Conservation (phyloP, 1,139 yeast species). For the Casaregolazyma lundiana region DNA sequence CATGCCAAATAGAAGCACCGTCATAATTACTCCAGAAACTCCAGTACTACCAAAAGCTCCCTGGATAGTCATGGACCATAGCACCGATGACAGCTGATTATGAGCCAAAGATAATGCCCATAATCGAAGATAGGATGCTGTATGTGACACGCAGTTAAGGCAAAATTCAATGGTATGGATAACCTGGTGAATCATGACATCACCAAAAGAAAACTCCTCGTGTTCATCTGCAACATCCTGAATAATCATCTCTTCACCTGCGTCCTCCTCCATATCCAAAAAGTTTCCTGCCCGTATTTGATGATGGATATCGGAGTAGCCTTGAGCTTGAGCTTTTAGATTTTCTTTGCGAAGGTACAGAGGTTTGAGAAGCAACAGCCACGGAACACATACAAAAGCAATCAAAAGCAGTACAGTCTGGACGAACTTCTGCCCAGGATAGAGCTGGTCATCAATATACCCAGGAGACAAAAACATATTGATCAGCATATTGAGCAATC, state of each 20-base stretch:
- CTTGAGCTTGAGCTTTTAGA: conserved; percentile 30
- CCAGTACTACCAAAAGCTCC: conserved; percentile 79
- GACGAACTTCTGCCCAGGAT: conserved; percentile 76
- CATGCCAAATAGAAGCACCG: conserved; percentile 80
- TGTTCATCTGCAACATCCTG: conserved; percentile 31
- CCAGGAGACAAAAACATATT: conserved; percentile 97
- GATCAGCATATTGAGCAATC: conserved; percentile 87
- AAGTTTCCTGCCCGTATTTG: conserved; percentile 20
- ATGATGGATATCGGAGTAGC: conserved; percentile 29
- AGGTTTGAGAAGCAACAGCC: conserved; percentile 86
- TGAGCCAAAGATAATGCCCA: conserved; percentile 99
- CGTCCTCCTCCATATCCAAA: conserved; percentile 23
- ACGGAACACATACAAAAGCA: conserved; percentile 89
- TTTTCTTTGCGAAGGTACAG: conserved; percentile 54
- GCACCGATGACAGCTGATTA: conserved; percentile 88
- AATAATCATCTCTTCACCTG: conserved; percentile 24
- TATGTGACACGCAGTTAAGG: conserved; percentile 93
- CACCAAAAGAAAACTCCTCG: conserved; percentile 74
- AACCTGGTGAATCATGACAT: conserved; percentile 93
- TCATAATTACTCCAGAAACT: conserved; percentile 59
- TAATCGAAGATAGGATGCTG: conserved; percentile 91
- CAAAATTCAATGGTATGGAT: conserved; percentile 98
- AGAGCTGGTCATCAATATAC: conserved; percentile 71
- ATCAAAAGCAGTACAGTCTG: conserved; percentile 69
- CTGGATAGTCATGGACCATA: conserved; percentile 93